Conservation (phyloP, 305 asterid species). For the Withania somnifera region DNA sequence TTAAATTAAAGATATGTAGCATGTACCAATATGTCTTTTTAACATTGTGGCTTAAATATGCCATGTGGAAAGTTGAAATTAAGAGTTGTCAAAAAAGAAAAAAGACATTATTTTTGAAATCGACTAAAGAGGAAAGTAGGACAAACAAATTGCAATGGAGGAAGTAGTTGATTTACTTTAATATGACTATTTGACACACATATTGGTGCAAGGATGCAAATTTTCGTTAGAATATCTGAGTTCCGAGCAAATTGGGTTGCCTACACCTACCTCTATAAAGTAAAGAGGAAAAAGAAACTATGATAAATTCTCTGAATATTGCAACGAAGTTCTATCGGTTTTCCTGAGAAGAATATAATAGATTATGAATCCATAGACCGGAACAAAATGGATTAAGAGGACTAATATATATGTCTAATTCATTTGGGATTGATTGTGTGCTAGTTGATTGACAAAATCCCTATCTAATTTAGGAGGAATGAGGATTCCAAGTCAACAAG, state of each 20-base stretch:
- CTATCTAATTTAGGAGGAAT: neutral
- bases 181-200: neutral
- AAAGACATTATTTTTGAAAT: too few species aligned
- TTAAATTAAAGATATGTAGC: too few species aligned
- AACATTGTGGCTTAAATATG: too few species aligned
- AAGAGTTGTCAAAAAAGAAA: too few species aligned
- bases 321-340: neutral
- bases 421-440: neutral
- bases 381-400: neutral
- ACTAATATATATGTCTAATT: neutral
- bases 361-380: neutral
- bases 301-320: neutral
- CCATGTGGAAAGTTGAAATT: too few species aligned
- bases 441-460: neutral
- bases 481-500: neutral
- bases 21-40: too few species aligned
- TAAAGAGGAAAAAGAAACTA: neutral
- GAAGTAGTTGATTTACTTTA: neutral
- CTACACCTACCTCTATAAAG: neutral
- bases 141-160: too few species aligned
- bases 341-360: neutral
- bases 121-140: too few species aligned
- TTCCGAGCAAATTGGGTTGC: too few species aligned
- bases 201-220: neutral
- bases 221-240: neutral